A percentile compares a stretch with the other conserved stretches of the same genome.
Conservation (phyloP, 768 basidiomycete species). For the Termitomyces sp. region DNA sequence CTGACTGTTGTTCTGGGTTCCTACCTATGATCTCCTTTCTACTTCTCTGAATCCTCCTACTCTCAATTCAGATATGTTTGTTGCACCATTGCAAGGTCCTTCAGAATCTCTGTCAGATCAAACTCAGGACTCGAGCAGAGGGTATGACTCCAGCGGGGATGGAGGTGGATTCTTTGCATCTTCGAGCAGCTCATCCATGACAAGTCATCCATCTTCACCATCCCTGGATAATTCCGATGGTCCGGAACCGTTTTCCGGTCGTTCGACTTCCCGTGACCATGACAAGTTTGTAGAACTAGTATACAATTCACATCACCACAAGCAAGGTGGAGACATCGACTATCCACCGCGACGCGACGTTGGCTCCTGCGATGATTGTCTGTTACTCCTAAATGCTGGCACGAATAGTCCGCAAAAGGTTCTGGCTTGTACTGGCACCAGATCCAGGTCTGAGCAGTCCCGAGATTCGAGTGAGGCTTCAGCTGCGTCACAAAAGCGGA, state of each 20-base stretch:
- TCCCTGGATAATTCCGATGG: conserved; percentile 1
- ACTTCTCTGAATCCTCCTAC: neutral
- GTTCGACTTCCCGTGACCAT: neutral
- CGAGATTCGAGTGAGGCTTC: neutral
- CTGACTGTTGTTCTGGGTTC: neutral
- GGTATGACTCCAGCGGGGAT: neutral
- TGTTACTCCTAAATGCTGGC: neutral
- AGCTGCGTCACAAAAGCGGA: conserved; percentile 23
- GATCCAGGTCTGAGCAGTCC: neutral
- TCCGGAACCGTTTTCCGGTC: conserved; percentile 2
- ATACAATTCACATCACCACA: neutral
- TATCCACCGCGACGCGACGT: conserved; percentile 6
- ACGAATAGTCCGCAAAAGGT: neutral
- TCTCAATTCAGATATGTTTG: neutral
- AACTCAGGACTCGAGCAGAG: neutral
- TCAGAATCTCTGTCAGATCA: neutral
- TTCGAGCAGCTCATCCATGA: neutral
- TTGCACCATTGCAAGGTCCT: neutral
- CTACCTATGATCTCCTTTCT: neutral
- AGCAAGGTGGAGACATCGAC: neutral
- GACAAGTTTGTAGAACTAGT: neutral
- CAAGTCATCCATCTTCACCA: neutral
- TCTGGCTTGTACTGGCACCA: neutral
- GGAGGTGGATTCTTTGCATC: neutral
- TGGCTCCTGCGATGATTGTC: conserved; percentile 3